These are phyloP conservation scores for Plasmodium relictum DNA, from an alignment of 169 alveolate species.

Conservation along the genomic window DNA sequence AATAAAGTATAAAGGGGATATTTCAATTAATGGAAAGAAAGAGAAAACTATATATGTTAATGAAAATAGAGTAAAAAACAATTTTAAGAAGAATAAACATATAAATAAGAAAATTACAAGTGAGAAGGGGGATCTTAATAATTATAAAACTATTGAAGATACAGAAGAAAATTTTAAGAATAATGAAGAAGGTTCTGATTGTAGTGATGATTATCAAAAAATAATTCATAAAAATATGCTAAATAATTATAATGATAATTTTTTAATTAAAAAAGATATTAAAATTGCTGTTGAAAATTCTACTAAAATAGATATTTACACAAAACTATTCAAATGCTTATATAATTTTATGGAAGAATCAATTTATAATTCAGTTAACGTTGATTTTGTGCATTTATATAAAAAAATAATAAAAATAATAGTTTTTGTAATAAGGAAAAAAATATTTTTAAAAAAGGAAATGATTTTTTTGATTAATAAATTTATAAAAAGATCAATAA, in stretches of 20 bases:
- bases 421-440: constrained; percentile 37
- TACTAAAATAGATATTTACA: constrained; percentile 38
- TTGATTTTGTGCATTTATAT: constrained; percentile 47
- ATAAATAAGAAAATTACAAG: neutral
- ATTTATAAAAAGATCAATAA: constrained; percentile 28
- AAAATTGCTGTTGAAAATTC: neutral
- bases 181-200: neutral
- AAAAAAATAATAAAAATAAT: constrained; percentile 48
- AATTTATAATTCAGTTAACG: constrained; percentile 21
- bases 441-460: constrained; percentile 15
- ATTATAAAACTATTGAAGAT: neutral
- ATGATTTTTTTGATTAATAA: constrained; percentile 43
- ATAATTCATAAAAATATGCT: constrained; percentile 14
- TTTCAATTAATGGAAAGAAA: neutral
- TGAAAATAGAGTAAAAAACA: neutral
- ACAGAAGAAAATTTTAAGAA: neutral
- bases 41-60: neutral
- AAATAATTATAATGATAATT: constrained; percentile 26
- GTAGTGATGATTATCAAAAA: constrained; percentile 19
- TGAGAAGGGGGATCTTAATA: neutral
- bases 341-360: constrained; percentile 64
- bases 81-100: neutral
- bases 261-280: constrained; percentile 40
- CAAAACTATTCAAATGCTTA: constrained; percentile 47
- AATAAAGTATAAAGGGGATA: constrained; percentile 21